Percentiles rank a stretch among this genome's conserved stretches.
Conservation (phyloP, 306 rosid species). For the Glycine tomentella region DNA sequence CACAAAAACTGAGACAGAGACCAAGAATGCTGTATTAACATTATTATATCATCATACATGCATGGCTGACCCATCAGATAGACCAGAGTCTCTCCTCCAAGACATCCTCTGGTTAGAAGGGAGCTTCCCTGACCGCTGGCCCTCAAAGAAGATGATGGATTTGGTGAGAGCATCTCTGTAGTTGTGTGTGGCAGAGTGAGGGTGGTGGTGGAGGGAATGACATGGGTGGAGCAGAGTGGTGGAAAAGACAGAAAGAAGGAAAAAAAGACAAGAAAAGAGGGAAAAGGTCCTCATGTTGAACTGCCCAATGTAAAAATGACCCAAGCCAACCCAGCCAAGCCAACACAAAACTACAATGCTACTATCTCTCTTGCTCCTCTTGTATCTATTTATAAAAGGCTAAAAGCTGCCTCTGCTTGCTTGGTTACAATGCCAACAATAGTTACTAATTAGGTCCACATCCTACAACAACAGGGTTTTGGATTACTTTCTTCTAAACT, state of each 20-base stretch:
- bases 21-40: neutral
- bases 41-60: conserved; percentile 49
- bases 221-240: conserved; percentile 27
- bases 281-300: conserved; percentile 50
- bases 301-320: neutral
- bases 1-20: neutral
- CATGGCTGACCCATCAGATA: conserved; percentile 74
- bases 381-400: conserved; percentile 57
- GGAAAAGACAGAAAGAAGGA: conserved; percentile 44
- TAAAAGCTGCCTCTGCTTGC: conserved; percentile 42
- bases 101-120: conserved; percentile 74
- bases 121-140: conserved; percentile 88
- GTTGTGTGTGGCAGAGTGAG: conserved; percentile 66
- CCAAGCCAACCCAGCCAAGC: conserved; percentile 45
- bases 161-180: conserved; percentile 91
- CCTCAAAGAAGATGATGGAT: conserved; percentile 83
- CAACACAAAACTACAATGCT: conserved; percentile 24
- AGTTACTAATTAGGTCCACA: conserved; percentile 33
- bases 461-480: neutral
- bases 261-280: conserved; percentile 10
- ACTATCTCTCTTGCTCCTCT: neutral
- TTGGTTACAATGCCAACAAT: conserved; percentile 33
- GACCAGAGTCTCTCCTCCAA: conserved; percentile 86
- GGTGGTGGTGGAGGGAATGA: conserved; percentile 44
- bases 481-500: neutral